Conservation (phyloP, 441 rosid species). For the Adansonia rubrostipa region DNA sequence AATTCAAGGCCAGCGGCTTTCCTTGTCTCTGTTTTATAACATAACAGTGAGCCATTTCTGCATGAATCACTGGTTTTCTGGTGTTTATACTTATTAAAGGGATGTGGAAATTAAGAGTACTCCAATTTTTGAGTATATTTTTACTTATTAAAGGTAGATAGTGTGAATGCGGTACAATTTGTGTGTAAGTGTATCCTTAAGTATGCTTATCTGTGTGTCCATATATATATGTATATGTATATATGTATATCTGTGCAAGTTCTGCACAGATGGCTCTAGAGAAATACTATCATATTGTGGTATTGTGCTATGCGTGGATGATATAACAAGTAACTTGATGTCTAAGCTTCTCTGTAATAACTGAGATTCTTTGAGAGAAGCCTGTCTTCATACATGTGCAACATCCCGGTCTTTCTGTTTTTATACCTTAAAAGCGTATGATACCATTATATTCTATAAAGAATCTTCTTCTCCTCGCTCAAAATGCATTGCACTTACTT, state of each 20-base stretch:
- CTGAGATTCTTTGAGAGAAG: slow-evolving; percentile 3
- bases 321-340: slow-evolving; percentile 4
- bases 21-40: slow-evolving; percentile 91
- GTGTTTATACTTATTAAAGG: slow-evolving; percentile 1
- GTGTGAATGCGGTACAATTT: background rate
- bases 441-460: background rate
- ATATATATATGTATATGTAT: background rate
- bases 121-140: slow-evolving; percentile 14
- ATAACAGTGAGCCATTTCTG: slow-evolving; percentile 72
- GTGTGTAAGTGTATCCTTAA: slow-evolving; percentile 1
- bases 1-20: slow-evolving; percentile 93
- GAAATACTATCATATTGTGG: slow-evolving; percentile 8
- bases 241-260: background rate
- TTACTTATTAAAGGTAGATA: slow-evolving; percentile 1
- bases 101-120: background rate
- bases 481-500: background rate
- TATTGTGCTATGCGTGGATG: background rate
- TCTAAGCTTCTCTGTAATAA: slow-evolving; percentile 18
- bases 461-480: background rate
- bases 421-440: slow-evolving; percentile 11
- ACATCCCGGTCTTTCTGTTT: background rate
- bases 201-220: background rate
- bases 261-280: slow-evolving; percentile 2
- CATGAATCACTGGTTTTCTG: slow-evolving; percentile 19
- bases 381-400: background rate